These are phyloP conservation scores for Chlamydomonas sphaeroides DNA, from an alignment of 139 green algal genomes.

Conservation along the genomic window DNA sequence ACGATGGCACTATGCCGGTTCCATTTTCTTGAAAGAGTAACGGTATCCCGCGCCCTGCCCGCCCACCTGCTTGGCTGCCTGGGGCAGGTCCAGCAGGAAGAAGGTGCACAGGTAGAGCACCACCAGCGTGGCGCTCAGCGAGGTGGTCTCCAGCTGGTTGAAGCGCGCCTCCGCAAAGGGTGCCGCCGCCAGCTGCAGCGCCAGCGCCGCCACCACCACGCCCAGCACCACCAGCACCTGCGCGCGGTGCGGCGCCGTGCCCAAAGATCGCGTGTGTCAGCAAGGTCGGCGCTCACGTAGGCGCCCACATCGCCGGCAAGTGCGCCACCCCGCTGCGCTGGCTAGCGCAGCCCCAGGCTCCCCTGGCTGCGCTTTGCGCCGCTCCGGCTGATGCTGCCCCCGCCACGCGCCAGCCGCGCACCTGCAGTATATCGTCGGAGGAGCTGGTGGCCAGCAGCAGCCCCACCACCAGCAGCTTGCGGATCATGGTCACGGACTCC, in stretches of 20 bases:
- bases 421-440: not conserved
- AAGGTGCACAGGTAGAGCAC: conserved; percentile 37
- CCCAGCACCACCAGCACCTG: conserved; percentile 29
- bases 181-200: not conserved
- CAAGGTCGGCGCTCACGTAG: too few relatives aligned
- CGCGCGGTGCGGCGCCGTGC: too few relatives aligned
- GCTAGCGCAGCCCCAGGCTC: not conserved
- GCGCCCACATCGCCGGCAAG: too few relatives aligned
- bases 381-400: not conserved
- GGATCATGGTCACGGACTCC: conserved; percentile 14
- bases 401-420: not conserved
- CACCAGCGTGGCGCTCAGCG: not conserved
- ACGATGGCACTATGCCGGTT: too few relatives aligned
- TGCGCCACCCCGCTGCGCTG: too few relatives aligned
- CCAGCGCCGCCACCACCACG: conserved; percentile 12
- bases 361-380: too few relatives aligned
- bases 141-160: conserved; percentile 14
- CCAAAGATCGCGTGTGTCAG: too few relatives aligned
- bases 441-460: conserved; percentile 12
- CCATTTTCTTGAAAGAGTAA: too few relatives aligned
- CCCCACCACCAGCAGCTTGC: conserved; percentile 30
- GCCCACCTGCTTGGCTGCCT: not conserved
- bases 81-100: conserved; percentile 21
- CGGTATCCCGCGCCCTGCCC: too few relatives aligned
- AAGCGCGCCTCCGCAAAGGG: not conserved